These are phyloP conservation scores for Coniochaeta sp. DNA, from an alignment of 2,329 filamentous ascomycete species.

Conservation along the genomic window DNA sequence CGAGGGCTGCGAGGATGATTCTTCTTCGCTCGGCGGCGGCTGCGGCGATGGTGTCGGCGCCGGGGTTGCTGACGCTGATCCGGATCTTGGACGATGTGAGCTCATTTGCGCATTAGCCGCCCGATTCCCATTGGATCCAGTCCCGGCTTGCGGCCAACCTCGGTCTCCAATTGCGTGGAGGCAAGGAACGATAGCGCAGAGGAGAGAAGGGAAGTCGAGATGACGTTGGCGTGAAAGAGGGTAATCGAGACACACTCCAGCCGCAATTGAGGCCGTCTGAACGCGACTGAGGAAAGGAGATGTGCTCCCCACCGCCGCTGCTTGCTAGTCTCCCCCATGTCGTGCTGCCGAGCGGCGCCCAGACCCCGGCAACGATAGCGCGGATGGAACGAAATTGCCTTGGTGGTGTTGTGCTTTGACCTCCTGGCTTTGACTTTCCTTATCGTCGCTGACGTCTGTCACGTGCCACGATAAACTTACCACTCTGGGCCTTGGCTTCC, in stretches of 20 bases:
- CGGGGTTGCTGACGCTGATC: neutral
- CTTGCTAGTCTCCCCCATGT: neutral
- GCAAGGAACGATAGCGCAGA: neutral
- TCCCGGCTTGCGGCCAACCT: neutral
- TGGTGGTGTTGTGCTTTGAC: neutral
- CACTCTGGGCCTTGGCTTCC: neutral
- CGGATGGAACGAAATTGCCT: neutral
- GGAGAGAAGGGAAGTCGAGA: neutral
- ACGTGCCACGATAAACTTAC: neutral
- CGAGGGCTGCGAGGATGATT: neutral
- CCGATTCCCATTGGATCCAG: neutral
- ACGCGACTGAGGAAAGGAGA: neutral
- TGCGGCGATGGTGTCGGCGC: neutral
- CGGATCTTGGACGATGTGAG: neutral
- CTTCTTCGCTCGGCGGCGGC: neutral
- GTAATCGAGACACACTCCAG: neutral
- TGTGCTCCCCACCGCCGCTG: neutral
- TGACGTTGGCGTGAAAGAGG: neutral
- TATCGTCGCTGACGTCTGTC: neutral
- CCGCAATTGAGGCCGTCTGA: neutral
- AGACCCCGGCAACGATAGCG: neutral
- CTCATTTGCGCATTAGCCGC: slow-evolving; percentile 1
- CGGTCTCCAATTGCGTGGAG: neutral
- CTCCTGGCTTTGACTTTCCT: neutral
- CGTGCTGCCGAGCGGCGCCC: neutral